These are phyloP conservation scores for Cordyceps pruinosa DNA, from an alignment of 2,329 filamentous ascomycete species.

Conservation along the genomic window DNA sequence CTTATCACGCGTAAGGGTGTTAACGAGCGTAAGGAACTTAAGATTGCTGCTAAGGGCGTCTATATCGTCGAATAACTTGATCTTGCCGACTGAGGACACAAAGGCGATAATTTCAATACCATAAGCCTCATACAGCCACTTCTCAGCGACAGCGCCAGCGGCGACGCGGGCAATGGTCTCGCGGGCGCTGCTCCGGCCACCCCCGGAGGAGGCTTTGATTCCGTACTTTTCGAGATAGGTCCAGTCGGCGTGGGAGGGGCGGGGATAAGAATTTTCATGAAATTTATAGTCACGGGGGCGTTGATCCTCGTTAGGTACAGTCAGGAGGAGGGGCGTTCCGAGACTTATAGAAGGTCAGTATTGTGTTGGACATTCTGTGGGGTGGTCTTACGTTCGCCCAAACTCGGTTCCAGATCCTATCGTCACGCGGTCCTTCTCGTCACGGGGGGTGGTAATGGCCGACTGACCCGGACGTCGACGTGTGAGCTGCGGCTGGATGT, in stretches of 20 bases:
- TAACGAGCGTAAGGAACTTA: constrained; percentile 66
- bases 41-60: constrained; percentile 72
- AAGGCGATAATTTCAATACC: constrained; percentile 89
- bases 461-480: constrained; percentile 84
- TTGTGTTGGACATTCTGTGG: not conserved
- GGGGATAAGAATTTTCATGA: constrained; percentile 51
- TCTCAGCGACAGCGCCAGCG: constrained; percentile 86
- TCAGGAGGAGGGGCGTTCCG: constrained; percentile 82
- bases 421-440: constrained; percentile 86
- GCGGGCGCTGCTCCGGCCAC: constrained; percentile 83
- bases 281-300: constrained; percentile 83
- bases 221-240: constrained; percentile 98
- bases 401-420: constrained; percentile 92
- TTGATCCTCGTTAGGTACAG: constrained; percentile 89
- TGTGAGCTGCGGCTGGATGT: constrained; percentile 93
- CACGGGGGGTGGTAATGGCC: constrained; percentile 80
- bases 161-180: constrained; percentile 94
- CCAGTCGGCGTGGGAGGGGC: constrained; percentile 91
- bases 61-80: constrained; percentile 27
- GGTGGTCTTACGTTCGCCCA: constrained; percentile 54
- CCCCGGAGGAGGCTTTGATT: constrained; percentile 82
- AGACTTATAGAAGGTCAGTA: constrained; percentile 32
- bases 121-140: constrained; percentile 75
- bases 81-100: constrained; percentile 71
- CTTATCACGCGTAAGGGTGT: constrained; percentile 63